A percentile compares a stretch with the other conserved stretches of the same genome.
These are phyloP conservation scores for Hanseniaspora mollemarum DNA, from an alignment of 805 yeast species.

Conservation along the genomic window DNA sequence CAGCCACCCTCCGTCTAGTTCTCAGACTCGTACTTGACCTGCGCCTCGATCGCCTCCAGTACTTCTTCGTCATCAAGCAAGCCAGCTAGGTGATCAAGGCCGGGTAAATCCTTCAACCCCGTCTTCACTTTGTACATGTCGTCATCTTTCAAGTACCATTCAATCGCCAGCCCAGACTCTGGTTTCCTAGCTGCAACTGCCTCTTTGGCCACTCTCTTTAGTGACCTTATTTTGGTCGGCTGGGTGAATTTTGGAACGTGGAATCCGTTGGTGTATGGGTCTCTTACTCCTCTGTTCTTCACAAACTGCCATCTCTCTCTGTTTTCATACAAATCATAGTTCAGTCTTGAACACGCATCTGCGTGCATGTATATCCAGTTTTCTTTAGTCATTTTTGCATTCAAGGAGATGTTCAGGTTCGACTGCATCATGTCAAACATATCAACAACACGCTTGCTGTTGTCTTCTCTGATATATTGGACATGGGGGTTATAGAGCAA, in stretches of 20 bases:
- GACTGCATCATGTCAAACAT: conserved; percentile 30
- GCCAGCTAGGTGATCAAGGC: conserved; percentile 43
- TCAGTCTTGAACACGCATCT: conserved; percentile 60
- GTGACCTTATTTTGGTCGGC: conserved; percentile 38
- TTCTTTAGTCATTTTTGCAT: conserved; percentile 42
- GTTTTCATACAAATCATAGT: conserved; percentile 48
- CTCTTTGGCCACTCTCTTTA: conserved; percentile 19
- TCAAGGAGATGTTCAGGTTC: conserved; percentile 16
- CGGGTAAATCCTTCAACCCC: conserved; percentile 52
- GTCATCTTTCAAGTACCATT: conserved; percentile 32
- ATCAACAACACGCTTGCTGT: conserved; percentile 32
- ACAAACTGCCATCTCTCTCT: conserved; percentile 40
- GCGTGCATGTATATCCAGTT: conserved; percentile 84
- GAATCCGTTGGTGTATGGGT: conserved; percentile 71
- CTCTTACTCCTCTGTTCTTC: conserved; percentile 49
- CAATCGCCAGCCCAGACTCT: conserved; percentile 33
- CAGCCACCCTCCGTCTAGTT: too few species aligned
- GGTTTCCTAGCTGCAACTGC: too few species aligned
- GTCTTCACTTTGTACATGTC: conserved; percentile 42
- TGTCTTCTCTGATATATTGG: conserved; percentile 18
- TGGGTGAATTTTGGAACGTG: conserved; percentile 70
- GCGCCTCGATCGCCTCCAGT: conserved; percentile 11
- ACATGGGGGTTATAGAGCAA: neutral
- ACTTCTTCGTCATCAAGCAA: conserved; percentile 43
- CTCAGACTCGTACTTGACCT: conserved; percentile 6